Base-by-base conservation (phyloP, 352 stramenopile species). In the Phytophthora pseudosyringae region DNA sequence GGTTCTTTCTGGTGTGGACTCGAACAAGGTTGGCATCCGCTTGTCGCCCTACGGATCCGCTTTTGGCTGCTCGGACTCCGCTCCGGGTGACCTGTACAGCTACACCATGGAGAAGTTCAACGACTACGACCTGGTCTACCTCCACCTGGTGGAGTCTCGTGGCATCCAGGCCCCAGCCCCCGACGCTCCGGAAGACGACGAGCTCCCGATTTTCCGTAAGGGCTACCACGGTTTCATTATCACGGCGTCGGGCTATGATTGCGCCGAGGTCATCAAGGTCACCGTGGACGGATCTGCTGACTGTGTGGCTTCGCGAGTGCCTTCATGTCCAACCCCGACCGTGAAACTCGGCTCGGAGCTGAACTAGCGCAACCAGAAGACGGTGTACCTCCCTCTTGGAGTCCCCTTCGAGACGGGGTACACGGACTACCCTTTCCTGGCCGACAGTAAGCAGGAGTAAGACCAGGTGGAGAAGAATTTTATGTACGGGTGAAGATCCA, bases 271-370 rank as follows among this genome's bases (percentile, higher is more conserved):
- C 10, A 43, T 57, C 7, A 56, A 70, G 29, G 75, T 71, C 15
- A 54, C 88, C 7, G 67, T 68, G 5, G 52, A 78, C 7, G 79
- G 69, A 35, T 57, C 61, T 1, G 71, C 68, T 10, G 81, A 91
- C 32, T 56, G 75, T 7, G 75, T 91, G 28, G 81, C 73, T 31
- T 84, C 53, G 81, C 81, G 16, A 71, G 76, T 3, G 64, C 73
- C 47, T 91, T 88, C 66, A 89, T 91, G 43, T 75, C 80, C 21
- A 91, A 87, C 26, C 81, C 82, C 26, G 81, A 89, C 59, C 54
- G 59, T 90, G 8, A 54, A 62, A 32, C 49, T 64, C 21, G 52
- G 46, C 5, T 63, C 73, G 4, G 62, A 75, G 40, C 48, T 90
- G 10, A 80, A 52, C 32, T 58, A 53, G 8, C 73, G 70, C 18